Conservation (phyloP, 768 basidiomycete genomes). For the Phlegmacium glaucopus region DNA sequence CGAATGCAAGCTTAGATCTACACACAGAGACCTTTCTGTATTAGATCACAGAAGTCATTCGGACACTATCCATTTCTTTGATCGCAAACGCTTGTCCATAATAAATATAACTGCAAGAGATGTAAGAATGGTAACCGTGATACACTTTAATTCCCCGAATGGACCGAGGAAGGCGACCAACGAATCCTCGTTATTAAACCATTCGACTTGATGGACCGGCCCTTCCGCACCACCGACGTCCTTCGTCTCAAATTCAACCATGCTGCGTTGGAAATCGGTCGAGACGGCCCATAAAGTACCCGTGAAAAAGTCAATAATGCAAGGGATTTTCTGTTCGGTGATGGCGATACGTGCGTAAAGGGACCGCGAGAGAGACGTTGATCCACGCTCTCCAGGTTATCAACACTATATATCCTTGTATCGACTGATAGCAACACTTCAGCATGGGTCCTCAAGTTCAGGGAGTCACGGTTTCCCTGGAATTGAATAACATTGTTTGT, state of each 20-base stretch:
- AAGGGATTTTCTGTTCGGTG: constrained; percentile 91
- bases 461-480: constrained; percentile 77
- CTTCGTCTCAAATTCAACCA: constrained; percentile 82
- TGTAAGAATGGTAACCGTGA: not conserved
- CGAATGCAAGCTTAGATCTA: not conserved
- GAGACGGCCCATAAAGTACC: constrained; percentile 92
- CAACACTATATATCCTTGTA: constrained; percentile 76
- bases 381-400: constrained; percentile 86
- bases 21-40: constrained; percentile 89
- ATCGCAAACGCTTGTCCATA: constrained; percentile 70
- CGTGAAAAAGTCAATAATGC: constrained; percentile 73
- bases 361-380: constrained; percentile 88
- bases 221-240: constrained; percentile 53
- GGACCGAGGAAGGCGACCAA: constrained; percentile 88
- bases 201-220: constrained; percentile 69
- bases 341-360: constrained; percentile 82
- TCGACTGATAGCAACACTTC: constrained; percentile 86
- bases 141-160: constrained; percentile 55
- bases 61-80: constrained; percentile 86
- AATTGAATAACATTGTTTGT: constrained; percentile 80
- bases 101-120: constrained; percentile 66
- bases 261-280: constrained; percentile 82
- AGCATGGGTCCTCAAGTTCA: constrained; percentile 76
- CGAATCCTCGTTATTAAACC: constrained; percentile 93
- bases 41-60: constrained; percentile 80